phyloP scores from a whole-genome alignment of 345 rosid genomes.

The Erucastrum elatum region DNA sequence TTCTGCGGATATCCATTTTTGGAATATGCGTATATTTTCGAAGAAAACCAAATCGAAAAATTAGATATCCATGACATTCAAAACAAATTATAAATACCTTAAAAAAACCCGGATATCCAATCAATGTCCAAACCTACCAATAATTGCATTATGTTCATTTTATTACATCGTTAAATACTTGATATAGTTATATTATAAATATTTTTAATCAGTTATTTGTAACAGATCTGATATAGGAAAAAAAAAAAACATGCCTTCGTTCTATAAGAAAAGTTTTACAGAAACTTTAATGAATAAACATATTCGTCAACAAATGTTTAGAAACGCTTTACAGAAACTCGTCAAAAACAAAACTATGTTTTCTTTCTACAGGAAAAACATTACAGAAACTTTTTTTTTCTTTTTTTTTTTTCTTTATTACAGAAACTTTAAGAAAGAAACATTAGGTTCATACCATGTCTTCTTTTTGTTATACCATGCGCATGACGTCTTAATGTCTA shows the following conservation, averaged over 20 bases:
- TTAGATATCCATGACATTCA: too few species aligned
- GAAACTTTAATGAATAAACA: background rate
- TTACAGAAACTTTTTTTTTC: background rate
- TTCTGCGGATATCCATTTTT: too few species aligned
- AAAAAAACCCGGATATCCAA: too few species aligned
- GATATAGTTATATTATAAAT: background rate
- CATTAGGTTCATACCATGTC: background rate
- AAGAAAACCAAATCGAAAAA: too few species aligned
- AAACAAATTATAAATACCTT: too few species aligned
- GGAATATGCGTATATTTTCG: too few species aligned
- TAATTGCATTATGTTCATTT: background rate
- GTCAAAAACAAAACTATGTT: background rate
- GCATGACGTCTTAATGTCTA: background rate
- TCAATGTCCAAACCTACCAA: too few species aligned
- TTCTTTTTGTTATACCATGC: background rate
- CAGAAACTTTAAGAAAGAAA: background rate
- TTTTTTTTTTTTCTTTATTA: background rate
- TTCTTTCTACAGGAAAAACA: background rate
- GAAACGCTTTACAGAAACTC: background rate
- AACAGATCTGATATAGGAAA: background rate
- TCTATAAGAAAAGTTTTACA: background rate
- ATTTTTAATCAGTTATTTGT: background rate
- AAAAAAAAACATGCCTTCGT: background rate
- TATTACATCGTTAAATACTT: background rate
- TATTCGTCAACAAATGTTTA: background rate